These are phyloP conservation scores for Termitomyces titanicus DNA, from an alignment of 768 basidiomycete species.

Conservation along the genomic window DNA sequence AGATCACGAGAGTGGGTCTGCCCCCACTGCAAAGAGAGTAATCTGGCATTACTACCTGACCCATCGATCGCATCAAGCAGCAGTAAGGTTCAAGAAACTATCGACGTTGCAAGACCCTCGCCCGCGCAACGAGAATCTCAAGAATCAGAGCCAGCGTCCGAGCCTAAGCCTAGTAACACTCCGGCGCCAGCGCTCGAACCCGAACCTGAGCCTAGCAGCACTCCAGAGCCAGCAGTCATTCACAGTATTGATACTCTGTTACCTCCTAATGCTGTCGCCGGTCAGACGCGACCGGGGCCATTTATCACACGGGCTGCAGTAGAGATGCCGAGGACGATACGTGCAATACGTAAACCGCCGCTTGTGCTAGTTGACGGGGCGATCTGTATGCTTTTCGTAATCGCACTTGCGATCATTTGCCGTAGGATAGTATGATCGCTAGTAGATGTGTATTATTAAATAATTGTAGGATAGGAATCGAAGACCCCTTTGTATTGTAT, in stretches of 20 bases:
- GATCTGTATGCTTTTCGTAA: constrained; percentile 67
- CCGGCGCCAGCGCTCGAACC: neutral
- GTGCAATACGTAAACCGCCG: constrained; percentile 40
- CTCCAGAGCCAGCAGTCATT: neutral
- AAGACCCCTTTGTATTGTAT: neutral
- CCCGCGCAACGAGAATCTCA: neutral
- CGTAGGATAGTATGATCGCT: constrained; percentile 44
- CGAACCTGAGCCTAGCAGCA: neutral
- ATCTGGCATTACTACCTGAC: constrained; percentile 71
- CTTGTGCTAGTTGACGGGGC: constrained; percentile 62
- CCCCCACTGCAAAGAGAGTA: constrained; percentile 65
- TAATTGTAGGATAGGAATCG: neutral
- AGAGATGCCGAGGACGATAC: constrained; percentile 10
- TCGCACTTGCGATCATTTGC: constrained; percentile 66
- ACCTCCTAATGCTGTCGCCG: constrained; percentile 1
- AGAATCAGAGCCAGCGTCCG: neutral
- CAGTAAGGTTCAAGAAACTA: neutral
- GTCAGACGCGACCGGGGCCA: constrained; percentile 7
- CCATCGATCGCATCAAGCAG: constrained; percentile 28
- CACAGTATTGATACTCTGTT: constrained; percentile 11
- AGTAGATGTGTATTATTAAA: constrained; percentile 7
- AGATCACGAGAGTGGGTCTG: constrained; percentile 84
- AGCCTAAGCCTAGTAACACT: neutral
- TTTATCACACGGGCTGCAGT: constrained; percentile 9
- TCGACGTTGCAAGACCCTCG: neutral